phyloP scores from a whole-genome alignment of 179 eudicot genomes.

The Heliamphora pulchella region DNA sequence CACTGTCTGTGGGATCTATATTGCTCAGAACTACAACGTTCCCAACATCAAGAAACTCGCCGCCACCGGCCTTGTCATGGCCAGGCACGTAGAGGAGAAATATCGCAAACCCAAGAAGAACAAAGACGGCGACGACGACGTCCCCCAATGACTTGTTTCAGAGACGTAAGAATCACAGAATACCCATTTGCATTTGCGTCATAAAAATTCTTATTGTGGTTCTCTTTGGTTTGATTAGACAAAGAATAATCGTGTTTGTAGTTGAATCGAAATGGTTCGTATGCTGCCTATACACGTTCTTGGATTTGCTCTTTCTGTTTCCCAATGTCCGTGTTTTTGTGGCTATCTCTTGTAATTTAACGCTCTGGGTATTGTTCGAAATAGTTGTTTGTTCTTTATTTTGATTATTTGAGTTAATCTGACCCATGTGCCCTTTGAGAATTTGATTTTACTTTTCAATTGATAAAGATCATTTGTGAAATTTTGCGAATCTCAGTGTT shows the following conservation, averaged over 20 bases:
- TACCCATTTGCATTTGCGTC: neutral
- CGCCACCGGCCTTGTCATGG: constrained; percentile 18
- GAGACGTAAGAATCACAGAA: neutral
- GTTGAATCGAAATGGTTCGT: neutral
- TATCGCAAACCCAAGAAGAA: constrained; percentile 26
- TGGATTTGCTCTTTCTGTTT: neutral
- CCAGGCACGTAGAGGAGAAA: constrained; percentile 23
- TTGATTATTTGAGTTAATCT: neutral
- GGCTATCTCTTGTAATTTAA: neutral
- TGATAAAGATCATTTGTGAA: neutral
- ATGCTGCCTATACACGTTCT: neutral
- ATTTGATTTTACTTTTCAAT: neutral
- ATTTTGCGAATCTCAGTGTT: too few species aligned
- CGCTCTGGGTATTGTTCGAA: neutral
- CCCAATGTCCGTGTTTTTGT: neutral
- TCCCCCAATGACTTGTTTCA: too few species aligned
- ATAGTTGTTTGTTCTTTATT: neutral
- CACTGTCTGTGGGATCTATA: constrained; percentile 25
- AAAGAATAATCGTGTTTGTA: neutral
- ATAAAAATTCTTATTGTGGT: neutral
- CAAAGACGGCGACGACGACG: neutral
- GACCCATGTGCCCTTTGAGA: neutral
- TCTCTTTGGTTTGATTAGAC: neutral
- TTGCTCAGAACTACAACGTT: constrained; percentile 26
- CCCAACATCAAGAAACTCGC: constrained; percentile 20